Percentiles rank a stretch among this genome's conserved stretches.
These are phyloP conservation scores for Solanum paucissectum DNA, from an alignment of 257 asterid species.

Conservation along the genomic window DNA sequence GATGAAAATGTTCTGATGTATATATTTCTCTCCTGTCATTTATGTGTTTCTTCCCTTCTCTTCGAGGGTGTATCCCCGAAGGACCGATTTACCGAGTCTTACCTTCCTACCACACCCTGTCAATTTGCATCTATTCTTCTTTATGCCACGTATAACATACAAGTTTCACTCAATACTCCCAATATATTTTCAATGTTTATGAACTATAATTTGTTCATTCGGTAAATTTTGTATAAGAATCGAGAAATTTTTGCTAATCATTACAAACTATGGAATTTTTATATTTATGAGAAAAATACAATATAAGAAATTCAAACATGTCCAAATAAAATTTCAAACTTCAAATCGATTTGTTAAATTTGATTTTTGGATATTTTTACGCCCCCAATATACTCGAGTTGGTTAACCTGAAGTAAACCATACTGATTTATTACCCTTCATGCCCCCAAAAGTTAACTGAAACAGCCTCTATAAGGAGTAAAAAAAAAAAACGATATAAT, in stretches of 20 bases:
- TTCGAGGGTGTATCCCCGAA: neutral
- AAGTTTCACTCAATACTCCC: neutral
- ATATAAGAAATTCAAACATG: neutral
- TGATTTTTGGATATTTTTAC: neutral
- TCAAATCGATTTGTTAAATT: neutral
- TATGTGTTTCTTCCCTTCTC: neutral
- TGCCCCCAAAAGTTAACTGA: neutral
- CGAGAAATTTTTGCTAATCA: too few species aligned
- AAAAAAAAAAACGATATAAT: neutral
- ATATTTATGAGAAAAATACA: neutral
- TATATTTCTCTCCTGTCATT: neutral
- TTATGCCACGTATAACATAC: neutral
- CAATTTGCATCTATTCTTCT: neutral
- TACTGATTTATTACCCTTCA: neutral
- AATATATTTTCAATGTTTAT: neutral
- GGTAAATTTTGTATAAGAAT: neutral
- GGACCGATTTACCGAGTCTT: too few species aligned
- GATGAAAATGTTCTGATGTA: too few species aligned
- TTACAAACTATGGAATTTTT: neutral
- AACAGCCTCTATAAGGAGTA: neutral
- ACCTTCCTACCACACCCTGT: neutral
- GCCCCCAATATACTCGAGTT: neutral
- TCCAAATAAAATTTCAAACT: neutral
- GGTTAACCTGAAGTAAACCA: neutral
- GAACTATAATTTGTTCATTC: neutral